Evolutionary conservation across 116 monocot species (phyloP).

Genomic region (Phalaenopsis hybrid): DNA sequence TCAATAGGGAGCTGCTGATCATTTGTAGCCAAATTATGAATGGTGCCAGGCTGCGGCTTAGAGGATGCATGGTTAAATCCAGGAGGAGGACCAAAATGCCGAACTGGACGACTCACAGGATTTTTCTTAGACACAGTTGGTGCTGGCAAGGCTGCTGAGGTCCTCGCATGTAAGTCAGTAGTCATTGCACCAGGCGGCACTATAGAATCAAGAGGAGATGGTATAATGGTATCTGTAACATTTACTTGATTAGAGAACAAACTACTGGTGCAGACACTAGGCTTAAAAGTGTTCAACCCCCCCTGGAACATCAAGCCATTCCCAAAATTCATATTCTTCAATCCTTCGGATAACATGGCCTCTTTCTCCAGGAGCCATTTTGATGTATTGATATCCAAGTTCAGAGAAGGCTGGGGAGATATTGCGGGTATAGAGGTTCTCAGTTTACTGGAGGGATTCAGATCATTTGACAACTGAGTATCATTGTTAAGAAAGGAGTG

Average conservation of each 20-base stretch:
- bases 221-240: conserved; percentile 25
- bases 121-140: conserved; percentile 41
- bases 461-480: conserved; percentile 9
- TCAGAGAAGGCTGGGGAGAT: conserved; percentile 13
- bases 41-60: conserved; percentile 25
- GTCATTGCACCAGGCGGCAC: conserved; percentile 20
- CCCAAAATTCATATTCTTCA: conserved; percentile 40
- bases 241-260: conserved; percentile 25
- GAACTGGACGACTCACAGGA: conserved; percentile 80
- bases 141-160: conserved; percentile 18
- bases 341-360: conserved; percentile 23
- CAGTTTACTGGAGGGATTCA: conserved; percentile 12
- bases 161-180: conserved; percentile 23
- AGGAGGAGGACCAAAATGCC: conserved; percentile 80
- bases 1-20: conserved; percentile 35
- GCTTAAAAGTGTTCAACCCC: conserved; percentile 18
- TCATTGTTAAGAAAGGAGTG: conserved; percentile 19
- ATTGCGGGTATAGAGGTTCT: conserved; percentile 1
- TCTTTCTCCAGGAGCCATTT: conserved; percentile 44
- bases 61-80: conserved; percentile 52
- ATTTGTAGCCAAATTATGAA: conserved; percentile 8
- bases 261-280: conserved; percentile 6
- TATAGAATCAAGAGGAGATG: conserved; percentile 45
- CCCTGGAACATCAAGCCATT: conserved; percentile 32
- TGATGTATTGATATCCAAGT: conserved; percentile 29